Evolutionary conservation across 1,284 basidiomycete genomes (phyloP), one percentile per base, ranked within the genome.

Genomic region (Malassezia dermatis): DNA sequence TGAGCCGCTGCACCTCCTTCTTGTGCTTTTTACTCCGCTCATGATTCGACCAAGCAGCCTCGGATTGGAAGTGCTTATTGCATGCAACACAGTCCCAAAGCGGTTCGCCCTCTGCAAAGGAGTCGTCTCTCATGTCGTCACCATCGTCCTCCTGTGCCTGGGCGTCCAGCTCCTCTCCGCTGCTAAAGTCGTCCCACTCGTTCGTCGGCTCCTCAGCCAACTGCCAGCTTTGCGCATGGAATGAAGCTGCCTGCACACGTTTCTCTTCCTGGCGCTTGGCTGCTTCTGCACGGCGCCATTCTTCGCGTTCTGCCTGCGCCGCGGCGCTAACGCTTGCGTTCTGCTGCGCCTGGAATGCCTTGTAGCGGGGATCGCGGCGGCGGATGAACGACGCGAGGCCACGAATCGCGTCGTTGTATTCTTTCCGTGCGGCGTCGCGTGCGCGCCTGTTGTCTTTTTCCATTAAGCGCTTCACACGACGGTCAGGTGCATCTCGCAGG

Each of bases 81-180:
- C 94, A 99, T 3, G 86, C 93, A n/a, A 96, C 85, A 68, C 94
- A 99, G 73, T 95, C 90, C 82, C 88, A 91, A 4, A 62, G n/a
- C 15, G 27, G 27, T 27, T 52, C 53, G 0, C 54, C 62, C 0
- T 51, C 64, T 2, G 49, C 60, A 7, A 28, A 48, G 7, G 46
- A 31, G 4, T 50, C 47, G 17, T 48, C 48, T 0, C 59, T 49
- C 3, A 48, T 51, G 15, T 42, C 58, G 13, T 46, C 55, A 3
- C 4, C 8, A 8, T 27, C 41, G 13, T 37, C 48, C 7, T 48
- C 51, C 4, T 48, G 31, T 27, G 28, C 17, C 15, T 23, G 31
- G 4, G 53, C 53, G 4, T 52, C 56, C 30, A 47, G 32, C 4
- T 10, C 15, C 15, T 66, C 61, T 3, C 63, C 62, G 26, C 65